Base-by-base conservation (phyloP, 2,329 filamentous ascomycete genomes). In the Emmonsiellopsis sp. region DNA sequence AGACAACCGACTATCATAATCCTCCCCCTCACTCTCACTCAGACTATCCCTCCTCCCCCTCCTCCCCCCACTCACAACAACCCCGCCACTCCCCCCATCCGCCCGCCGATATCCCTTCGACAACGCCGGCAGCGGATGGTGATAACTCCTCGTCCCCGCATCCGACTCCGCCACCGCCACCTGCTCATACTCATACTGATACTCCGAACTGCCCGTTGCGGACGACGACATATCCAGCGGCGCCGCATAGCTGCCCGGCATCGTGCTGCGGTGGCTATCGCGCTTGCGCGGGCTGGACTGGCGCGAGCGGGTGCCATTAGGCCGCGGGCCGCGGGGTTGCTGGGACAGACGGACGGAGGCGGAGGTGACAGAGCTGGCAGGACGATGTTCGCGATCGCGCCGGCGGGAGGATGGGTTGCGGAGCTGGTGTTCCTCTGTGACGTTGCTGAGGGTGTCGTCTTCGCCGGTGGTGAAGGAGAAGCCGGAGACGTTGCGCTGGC, bases 91-190 rank as follows among this genome's bases (percentile, higher is more conserved):
- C 40, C 68, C 21, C 68, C 63, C 62, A 10, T 62, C 63, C 37
- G 69, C 67, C 32, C 69, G 68, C 9, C 70, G 65, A 52, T 72
- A 72, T 8, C 69, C 71, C 57, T 70, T 69, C 55, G 71, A 77
- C 60, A 82, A 58, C 0, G 76, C 78, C 0, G 80, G 78, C 48
- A 83, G 78, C 7, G 79, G 74, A 65, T 80, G 79, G 31, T 77
- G 75, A 60, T 83, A 83, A 47, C 71, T 72, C 64, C 78, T 80
- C 10, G 77, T 79, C 8, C 69, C 70, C 2, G 71, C 65, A 27
- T 75, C 70, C 0, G 69, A 58, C 6, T 56, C 65, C 11, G 11
- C 37, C 32, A 32, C 33, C 4, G n/a, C 71, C 2, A 71, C 66
- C 17, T 71, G 69, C 14, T 68, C 71, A 48, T 72, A 71, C 53